Percentiles rank a stretch among this genome's conserved stretches.
Evolutionary conservation across 768 basidiomycete species (phyloP).

Genomic region (Grammothele lineata): DNA sequence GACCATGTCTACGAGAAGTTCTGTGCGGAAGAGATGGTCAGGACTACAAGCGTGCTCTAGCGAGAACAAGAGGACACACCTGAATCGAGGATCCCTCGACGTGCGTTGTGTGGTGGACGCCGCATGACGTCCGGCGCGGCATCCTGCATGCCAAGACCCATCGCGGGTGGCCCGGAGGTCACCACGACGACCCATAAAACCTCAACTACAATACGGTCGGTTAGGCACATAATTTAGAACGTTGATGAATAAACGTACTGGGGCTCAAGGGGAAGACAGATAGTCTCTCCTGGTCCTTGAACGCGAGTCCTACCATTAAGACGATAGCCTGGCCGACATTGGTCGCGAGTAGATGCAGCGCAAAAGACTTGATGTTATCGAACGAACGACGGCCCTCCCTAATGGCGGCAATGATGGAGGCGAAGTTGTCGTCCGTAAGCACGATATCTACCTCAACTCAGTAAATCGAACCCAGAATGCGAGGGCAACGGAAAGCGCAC

Average conservation of each 20-base stretch:
- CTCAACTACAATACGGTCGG: too few species aligned
- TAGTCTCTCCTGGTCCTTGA: conserved; percentile 41
- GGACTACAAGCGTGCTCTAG: background rate
- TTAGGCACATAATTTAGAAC: too few species aligned
- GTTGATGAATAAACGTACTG: too few species aligned
- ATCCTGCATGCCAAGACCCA: conserved; percentile 51
- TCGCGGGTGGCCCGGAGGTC: conserved; percentile 45
- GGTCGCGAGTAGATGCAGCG: conserved; percentile 47
- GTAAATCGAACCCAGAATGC: background rate
- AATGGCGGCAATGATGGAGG: conserved; percentile 55
- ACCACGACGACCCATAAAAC: conserved; percentile 54
- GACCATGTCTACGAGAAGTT: conserved; percentile 1
- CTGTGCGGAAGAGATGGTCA: background rate
- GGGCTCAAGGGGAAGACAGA: conserved; percentile 58
- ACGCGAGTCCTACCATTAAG: conserved; percentile 52
- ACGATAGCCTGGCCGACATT: conserved; percentile 55
- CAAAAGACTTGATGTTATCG: conserved; percentile 53
- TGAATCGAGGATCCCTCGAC: conserved; percentile 33
- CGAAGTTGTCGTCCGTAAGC: conserved; percentile 55
- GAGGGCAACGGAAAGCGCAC: background rate
- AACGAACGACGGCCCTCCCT: conserved; percentile 55
- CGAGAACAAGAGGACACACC: background rate
- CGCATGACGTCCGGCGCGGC: conserved; percentile 49
- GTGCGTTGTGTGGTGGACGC: conserved; percentile 36
- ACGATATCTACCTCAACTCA: background rate